These are phyloP conservation scores for Neckera pumila DNA, from an alignment of 225 moss, liverwort and hornwort species.

Conservation along the genomic window DNA sequence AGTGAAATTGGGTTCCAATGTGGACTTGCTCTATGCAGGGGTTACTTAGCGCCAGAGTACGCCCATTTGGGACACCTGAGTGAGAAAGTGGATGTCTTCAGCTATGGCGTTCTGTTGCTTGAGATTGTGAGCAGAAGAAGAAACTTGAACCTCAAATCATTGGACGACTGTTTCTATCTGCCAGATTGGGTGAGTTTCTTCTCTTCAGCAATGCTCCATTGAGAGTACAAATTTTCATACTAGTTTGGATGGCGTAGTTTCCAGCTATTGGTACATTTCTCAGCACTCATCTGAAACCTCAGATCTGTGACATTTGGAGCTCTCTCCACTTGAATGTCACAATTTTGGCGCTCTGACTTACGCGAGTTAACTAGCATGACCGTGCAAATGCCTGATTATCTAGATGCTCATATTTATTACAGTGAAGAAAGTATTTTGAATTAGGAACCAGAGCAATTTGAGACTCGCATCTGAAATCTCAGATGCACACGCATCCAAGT, in stretches of 20 bases:
- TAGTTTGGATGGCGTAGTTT: neutral
- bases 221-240: neutral
- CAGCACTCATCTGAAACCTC: neutral
- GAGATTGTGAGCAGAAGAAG: neutral
- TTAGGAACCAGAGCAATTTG: neutral
- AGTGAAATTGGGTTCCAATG: neutral
- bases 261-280: neutral
- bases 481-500: neutral
- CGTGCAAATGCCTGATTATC: neutral
- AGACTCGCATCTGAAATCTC: neutral
- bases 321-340: neutral
- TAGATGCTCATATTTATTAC: neutral
- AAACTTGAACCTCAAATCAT: neutral
- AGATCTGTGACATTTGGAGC: neutral
- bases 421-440: neutral
- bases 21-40: neutral
- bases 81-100: conserved; percentile 24
- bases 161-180: neutral
- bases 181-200: neutral
- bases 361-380: neutral
- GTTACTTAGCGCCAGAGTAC: conserved; percentile 9
- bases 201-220: neutral
- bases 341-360: neutral
- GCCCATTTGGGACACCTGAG: conserved; percentile 1
- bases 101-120: neutral